Evolutionary conservation across 495 filamentous ascomycete species (phyloP).

Genomic region (Trichocladium antarcticum): DNA sequence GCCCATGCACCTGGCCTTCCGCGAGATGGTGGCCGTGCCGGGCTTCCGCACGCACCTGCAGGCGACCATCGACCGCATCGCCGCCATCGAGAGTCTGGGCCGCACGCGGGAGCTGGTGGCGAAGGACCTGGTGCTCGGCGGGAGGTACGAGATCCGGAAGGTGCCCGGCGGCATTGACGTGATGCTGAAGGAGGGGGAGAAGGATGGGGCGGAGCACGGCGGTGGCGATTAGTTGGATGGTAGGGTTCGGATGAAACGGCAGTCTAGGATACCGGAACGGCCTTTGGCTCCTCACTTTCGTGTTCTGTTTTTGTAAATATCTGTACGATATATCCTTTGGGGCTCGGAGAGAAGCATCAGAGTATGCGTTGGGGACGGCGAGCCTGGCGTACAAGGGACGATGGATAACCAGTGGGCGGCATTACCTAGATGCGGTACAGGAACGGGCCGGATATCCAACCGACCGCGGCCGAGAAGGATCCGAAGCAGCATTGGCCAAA

Average conservation of each 20-base stretch:
- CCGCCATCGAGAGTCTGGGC: slow-evolving; percentile 83
- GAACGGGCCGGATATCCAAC: no score
- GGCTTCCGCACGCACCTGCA: slow-evolving; percentile 76
- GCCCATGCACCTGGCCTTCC: slow-evolving; percentile 90
- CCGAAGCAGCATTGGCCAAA: no score
- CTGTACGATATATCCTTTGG: not conserved
- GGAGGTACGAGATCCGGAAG: slow-evolving; percentile 60
- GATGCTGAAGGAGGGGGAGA: slow-evolving; percentile 14
- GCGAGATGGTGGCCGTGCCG: slow-evolving; percentile 56
- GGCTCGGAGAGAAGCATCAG: no score
- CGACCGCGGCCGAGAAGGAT: no score
- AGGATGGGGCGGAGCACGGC: not conserved
- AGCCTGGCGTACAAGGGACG: no score
- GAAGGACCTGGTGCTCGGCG: slow-evolving; percentile 62
- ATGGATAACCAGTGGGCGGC: no score
- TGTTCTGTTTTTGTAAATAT: not conserved
- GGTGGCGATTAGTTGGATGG: not conserved
- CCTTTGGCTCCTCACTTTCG: no score
- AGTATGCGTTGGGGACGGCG: no score
- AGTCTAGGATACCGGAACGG: no score
- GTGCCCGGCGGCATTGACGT: slow-evolving; percentile 21
- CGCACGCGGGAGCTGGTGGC: slow-evolving; percentile 84
- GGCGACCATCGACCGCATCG: slow-evolving; percentile 70
- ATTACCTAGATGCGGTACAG: no score
- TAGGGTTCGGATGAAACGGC: no score